Conservation (phyloP, 2,329 filamentous ascomycete genomes). For the Hypocrella siamensis region DNA sequence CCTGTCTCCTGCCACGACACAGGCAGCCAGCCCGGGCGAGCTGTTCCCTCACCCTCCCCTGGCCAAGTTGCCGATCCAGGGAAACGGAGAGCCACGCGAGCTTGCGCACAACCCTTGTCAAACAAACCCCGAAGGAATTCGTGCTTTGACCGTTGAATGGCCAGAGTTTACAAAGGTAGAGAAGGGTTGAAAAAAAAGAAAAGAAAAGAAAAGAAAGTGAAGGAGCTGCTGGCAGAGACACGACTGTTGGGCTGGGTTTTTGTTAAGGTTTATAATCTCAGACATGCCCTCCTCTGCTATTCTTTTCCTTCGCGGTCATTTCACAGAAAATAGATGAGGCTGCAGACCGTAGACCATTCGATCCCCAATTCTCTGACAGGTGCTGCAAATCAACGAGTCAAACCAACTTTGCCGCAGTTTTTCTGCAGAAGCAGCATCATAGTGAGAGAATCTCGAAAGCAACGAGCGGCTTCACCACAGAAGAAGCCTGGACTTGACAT, state of each 20-base stretch:
- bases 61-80: not conserved
- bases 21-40: no score
- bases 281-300: conserved; percentile 5
- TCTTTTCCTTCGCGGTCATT: conserved; percentile 1
- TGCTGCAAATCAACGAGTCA: no score
- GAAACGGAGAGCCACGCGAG: conserved; percentile 8
- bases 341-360: no score
- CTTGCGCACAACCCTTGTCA: conserved; percentile 4
- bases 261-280: conserved; percentile 7
- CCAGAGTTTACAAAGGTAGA: not conserved
- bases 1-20: no score
- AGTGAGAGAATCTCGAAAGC: no score
- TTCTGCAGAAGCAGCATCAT: no score
- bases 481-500: no score
- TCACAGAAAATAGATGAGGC: not conserved
- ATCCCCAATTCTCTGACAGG: no score
- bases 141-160: not conserved
- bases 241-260: conserved; percentile 1
- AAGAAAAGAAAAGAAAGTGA: conserved; percentile 1
- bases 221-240: conserved; percentile 2
- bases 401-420: no score
- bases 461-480: no score
- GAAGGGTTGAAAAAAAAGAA: not conserved
- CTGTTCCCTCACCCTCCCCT: no score
- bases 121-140: conserved; percentile 1